Conservation (phyloP, 2,329 filamentous ascomycete genomes). For the Diaporthe sp. region DNA sequence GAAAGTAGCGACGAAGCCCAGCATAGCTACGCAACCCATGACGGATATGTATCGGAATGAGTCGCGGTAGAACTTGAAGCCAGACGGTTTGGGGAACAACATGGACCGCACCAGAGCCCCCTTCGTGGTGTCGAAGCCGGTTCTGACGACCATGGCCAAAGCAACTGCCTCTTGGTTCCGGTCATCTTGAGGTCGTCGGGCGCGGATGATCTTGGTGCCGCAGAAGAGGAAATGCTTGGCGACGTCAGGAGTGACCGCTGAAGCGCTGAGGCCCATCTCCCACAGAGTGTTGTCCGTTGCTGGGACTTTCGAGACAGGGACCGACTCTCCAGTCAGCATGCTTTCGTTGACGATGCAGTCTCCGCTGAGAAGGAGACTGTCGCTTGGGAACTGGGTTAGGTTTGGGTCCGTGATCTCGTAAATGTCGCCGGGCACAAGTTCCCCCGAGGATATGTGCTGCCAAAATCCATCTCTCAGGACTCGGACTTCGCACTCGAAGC, state of each 20-base stretch:
- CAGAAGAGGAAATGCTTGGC: constrained; percentile 94
- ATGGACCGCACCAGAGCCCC: constrained; percentile 96
- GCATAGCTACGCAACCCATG: constrained; percentile 87
- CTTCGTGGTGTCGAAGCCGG: constrained; percentile 98
- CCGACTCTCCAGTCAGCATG: constrained; percentile 98
- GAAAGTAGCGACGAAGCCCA: constrained; percentile 93
- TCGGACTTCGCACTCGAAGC: constrained; percentile 94
- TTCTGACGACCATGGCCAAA: constrained; percentile 91
- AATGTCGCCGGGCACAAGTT: constrained; percentile 94
- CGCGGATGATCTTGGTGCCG: constrained; percentile 95
- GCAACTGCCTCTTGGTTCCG: constrained; percentile 90
- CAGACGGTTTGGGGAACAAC: constrained; percentile 97
- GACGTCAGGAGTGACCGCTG: constrained; percentile 85
- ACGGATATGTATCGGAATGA: constrained; percentile 98
- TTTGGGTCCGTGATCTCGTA: constrained; percentile 97
- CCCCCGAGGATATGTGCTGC: constrained; percentile 87
- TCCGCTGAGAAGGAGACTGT: constrained; percentile 90
- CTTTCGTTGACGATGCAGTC: constrained; percentile 99
- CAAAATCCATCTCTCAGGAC: constrained; percentile 96
- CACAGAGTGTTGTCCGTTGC: constrained; percentile 85
- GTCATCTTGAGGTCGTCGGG: constrained; percentile 88
- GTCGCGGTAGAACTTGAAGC: constrained; percentile 98
- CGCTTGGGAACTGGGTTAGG: constrained; percentile 88
- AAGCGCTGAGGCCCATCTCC: constrained; percentile 82
- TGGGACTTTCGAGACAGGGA: constrained; percentile 93